Percentiles rank a stretch among this genome's conserved stretches.
These are phyloP conservation scores for Vickermania spadyakhi DNA, from an alignment of 208 protist genomes.

Conservation along the genomic window DNA sequence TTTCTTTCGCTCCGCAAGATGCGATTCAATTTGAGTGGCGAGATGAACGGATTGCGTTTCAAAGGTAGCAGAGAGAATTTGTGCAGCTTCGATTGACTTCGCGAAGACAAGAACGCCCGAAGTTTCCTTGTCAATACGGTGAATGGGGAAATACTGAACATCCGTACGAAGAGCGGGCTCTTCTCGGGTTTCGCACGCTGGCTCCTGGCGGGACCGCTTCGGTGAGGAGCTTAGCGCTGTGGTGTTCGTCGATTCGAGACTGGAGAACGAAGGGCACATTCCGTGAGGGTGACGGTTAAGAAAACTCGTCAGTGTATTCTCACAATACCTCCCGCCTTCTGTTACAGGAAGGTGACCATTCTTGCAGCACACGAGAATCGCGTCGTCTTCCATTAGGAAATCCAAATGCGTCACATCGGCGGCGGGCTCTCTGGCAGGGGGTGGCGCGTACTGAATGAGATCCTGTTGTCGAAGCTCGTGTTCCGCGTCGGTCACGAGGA, in stretches of 20 bases:
- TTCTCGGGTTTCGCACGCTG: no score
- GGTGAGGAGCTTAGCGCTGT: background rate
- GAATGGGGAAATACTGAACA: conserved; percentile 30
- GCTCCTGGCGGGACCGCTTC: background rate
- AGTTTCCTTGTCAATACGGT: conserved; percentile 86
- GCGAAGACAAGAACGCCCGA: conserved; percentile 68
- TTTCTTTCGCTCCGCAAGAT: no score
- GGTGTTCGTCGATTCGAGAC: no score
- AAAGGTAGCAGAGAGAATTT: conserved; percentile 30
- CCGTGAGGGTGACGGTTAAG: conserved; percentile 19
- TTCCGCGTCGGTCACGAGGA: background rate
- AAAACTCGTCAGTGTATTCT: conserved; percentile 63
- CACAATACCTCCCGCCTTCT: conserved; percentile 74
- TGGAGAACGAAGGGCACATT: no score
- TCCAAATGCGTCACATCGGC: conserved; percentile 51
- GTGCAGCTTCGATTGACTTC: conserved; percentile 17
- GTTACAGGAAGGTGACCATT: conserved; percentile 75
- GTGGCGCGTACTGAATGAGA: conserved; percentile 44
- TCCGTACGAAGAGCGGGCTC: background rate
- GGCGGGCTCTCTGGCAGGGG: conserved; percentile 51
- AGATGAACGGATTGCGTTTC: conserved; percentile 28
- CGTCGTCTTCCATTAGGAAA: conserved; percentile 44
- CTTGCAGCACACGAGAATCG: conserved; percentile 53
- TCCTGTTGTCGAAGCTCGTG: conserved; percentile 47
- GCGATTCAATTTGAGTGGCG: conserved; percentile 1